A percentile compares a stretch with the other conserved stretches of the same genome.
These are phyloP conservation scores for Arthroderma uncinatum DNA, from an alignment of 2,329 filamentous ascomycete species.

Conservation along the genomic window DNA sequence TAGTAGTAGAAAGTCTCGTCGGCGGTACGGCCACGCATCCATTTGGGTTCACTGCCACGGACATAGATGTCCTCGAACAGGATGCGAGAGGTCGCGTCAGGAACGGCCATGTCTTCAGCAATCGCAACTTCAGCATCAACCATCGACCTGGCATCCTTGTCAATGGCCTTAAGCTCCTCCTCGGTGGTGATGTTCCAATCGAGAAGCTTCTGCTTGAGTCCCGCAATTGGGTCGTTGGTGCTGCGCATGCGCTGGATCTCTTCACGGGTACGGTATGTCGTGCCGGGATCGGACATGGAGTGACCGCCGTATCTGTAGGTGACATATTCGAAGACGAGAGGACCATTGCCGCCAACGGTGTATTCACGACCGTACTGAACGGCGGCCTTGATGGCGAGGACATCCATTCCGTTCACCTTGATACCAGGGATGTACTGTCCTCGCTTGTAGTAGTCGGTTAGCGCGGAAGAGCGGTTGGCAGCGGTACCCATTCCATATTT, in stretches of 20 bases:
- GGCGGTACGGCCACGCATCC: slow-evolving; percentile 72
- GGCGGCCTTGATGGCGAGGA: slow-evolving; percentile 92
- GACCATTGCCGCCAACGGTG: slow-evolving; percentile 71
- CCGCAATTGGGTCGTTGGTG: slow-evolving; percentile 95
- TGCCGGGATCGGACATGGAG: slow-evolving; percentile 99
- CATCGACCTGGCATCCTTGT: slow-evolving; percentile 78
- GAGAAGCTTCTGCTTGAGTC: slow-evolving; percentile 93
- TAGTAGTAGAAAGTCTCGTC: slow-evolving; percentile 86
- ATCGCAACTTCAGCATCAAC: slow-evolving; percentile 84
- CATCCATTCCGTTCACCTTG: slow-evolving; percentile 99
- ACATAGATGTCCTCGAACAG: slow-evolving; percentile 97
- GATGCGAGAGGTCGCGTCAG: slow-evolving; percentile 68
- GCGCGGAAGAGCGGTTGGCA: slow-evolving; percentile 80
- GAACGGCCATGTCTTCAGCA: slow-evolving; percentile 76
- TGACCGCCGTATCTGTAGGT: slow-evolving; percentile 99
- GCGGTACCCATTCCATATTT: slow-evolving; percentile 99
- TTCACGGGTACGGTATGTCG: slow-evolving; percentile 97
- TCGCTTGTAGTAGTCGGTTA: slow-evolving; percentile 99
- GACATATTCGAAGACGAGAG: slow-evolving; percentile 94
- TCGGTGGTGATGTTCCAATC: slow-evolving; percentile 88
- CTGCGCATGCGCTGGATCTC: slow-evolving; percentile 99
- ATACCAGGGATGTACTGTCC: slow-evolving; percentile 98
- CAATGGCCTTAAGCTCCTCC: slow-evolving; percentile 90
- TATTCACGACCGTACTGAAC: slow-evolving; percentile 89
- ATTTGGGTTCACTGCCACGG: slow-evolving; percentile 72